Base-by-base conservation (phyloP, 768 basidiomycete genomes). In the Auricularia heimuer region DNA sequence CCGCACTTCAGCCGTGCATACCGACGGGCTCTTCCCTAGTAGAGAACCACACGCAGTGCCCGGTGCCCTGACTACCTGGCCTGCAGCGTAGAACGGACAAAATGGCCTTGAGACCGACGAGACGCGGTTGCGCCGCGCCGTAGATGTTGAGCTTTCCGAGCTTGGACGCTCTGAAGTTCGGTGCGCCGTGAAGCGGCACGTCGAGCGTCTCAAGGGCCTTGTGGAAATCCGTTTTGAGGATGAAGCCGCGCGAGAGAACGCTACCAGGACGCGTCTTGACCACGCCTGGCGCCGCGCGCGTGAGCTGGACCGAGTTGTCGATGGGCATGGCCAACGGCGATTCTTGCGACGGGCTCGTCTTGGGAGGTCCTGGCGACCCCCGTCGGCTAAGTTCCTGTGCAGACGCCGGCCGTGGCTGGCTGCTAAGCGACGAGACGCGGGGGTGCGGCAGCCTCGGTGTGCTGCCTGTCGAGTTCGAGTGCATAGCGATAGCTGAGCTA, bases 1-100 rank as follows among this genome's bases (percentile, higher is more conserved):
- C 10, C 14, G 42, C 7, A 69, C 51, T 21, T 29, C 36, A 42
- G 54, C 1, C 29, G 33, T 24, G 79, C 86, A 67, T 74, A 93
- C 94, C 85, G 63, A 96, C 85, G 3, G 95, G 94, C 72, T 98
- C 97, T 75, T 99, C 97, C 69, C 97, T 83, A 12, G 96, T 97
- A 35, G 90, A 97, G 75, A 98, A 93, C 94, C 94, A 99, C 35
- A 96, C 87, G 3, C 92, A 91, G 70, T 86, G 88, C 2, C 88
- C 85, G 11, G 87, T 83, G 67, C 86, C 80, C 3, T 76, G 70
- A 37, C 80, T 82, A 63, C 81, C 83, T 8, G 90, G 90, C 35
- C 88, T 78, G 68, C 89, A 90, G 42, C 87, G 80, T 4, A 99
- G 82, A 11, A 94, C 81, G 24, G 92, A 92, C 3, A 99, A 77